phyloP scores from a whole-genome alignment of 2,329 filamentous ascomycete genomes.

The Zalaria sp. region DNA sequence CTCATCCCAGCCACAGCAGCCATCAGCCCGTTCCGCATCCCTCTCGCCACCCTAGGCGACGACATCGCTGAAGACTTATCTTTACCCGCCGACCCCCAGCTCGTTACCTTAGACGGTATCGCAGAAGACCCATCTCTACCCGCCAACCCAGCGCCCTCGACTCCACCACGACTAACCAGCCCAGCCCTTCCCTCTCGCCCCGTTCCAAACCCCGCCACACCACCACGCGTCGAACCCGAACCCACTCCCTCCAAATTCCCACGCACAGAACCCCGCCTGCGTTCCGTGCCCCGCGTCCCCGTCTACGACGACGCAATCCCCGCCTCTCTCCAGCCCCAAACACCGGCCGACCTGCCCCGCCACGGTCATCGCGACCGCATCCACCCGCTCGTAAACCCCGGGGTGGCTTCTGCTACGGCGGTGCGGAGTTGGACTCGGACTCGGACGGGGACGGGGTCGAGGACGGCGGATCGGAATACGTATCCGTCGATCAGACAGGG shows the following conservation, averaged over 20 bases:
- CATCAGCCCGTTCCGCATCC: neutral
- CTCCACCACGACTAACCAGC: neutral
- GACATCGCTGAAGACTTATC: too few relatives aligned
- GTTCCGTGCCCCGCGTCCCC: conserved; percentile 9
- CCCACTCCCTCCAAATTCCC: neutral
- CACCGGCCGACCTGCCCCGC: conserved; percentile 16
- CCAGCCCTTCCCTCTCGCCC: neutral
- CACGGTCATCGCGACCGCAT: too few relatives aligned
- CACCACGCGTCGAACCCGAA: neutral
- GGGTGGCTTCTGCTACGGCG: too few relatives aligned
- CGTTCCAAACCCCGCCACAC: neutral
- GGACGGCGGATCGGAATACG: conserved; percentile 5
- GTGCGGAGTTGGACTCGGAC: too few relatives aligned
- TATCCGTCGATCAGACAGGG: conserved; percentile 5
- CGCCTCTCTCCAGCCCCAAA: conserved; percentile 16
- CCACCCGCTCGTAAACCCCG: too few relatives aligned
- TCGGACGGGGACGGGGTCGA: too few relatives aligned
- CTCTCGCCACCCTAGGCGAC: neutral
- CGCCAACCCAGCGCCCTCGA: neutral
- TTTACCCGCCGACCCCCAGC: too few relatives aligned
- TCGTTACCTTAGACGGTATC: too few relatives aligned
- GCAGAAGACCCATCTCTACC: neutral
- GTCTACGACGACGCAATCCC: conserved; percentile 18
- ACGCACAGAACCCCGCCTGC: neutral
- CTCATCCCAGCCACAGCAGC: neutral